Conservation (phyloP, 805 yeast genomes). For the Wickerhamiella kurtzmanii region DNA sequence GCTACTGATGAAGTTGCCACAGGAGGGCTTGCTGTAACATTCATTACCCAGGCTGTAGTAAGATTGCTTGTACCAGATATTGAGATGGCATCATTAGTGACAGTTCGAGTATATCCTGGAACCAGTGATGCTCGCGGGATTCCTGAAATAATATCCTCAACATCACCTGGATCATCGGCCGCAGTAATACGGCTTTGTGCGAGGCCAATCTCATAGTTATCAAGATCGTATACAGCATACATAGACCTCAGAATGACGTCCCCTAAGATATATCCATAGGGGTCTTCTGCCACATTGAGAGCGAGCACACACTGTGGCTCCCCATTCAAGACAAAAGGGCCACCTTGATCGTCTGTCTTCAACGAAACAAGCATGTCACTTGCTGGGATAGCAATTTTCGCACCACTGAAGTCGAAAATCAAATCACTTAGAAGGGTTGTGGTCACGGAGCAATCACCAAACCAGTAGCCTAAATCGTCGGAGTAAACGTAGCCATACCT, state of each 20-base stretch:
- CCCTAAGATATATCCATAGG: slow-evolving; percentile 37
- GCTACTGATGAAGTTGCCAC: too few species aligned
- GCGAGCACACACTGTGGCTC: slow-evolving; percentile 18
- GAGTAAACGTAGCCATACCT: slow-evolving; percentile 31
- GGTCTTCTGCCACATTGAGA: slow-evolving; percentile 21
- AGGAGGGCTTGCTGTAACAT: too few species aligned
- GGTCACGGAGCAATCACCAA: slow-evolving; percentile 20
- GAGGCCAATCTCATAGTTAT: slow-evolving; percentile 40
- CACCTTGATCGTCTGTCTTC: slow-evolving; percentile 9
- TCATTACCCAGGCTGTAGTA: too few species aligned
- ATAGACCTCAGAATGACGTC: slow-evolving; percentile 52
- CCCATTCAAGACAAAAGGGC: slow-evolving; percentile 26
- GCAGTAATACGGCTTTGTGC: slow-evolving; percentile 32
- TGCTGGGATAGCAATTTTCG: slow-evolving; percentile 17
- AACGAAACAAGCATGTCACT: slow-evolving; percentile 8
- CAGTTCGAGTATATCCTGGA: slow-evolving; percentile 10
- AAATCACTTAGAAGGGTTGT: slow-evolving; percentile 28
- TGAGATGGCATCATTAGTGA: slow-evolving; percentile 3
- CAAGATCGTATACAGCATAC: slow-evolving; percentile 62
- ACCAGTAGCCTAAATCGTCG: slow-evolving; percentile 25
- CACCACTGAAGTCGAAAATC: slow-evolving; percentile 19
- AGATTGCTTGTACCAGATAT: too few species aligned
- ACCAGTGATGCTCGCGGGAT: slow-evolving; percentile 14
- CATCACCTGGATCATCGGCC: slow-evolving; percentile 17
- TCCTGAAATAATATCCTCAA: slow-evolving; percentile 7